These are phyloP conservation scores for Phaffia rhodozyma DNA, from an alignment of 1,284 basidiomycete genomes.

Conservation along the genomic window DNA sequence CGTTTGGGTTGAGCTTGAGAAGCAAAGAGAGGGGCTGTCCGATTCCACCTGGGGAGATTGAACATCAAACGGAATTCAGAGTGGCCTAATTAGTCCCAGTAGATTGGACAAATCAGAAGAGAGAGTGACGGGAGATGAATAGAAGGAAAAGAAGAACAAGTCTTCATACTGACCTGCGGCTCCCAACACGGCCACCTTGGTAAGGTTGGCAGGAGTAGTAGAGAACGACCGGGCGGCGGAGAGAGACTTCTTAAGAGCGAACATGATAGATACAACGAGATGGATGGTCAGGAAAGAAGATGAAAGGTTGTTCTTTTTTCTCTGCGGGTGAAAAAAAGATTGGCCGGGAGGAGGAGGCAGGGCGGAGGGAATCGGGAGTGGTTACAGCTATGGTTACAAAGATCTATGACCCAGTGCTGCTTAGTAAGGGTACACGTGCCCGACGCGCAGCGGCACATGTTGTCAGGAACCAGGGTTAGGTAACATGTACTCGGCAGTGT, in stretches of 20 bases:
- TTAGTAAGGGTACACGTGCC: too few species aligned
- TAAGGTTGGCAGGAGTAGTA: slow-evolving; percentile 31
- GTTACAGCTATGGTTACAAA: too few species aligned
- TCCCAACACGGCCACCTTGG: slow-evolving; percentile 36
- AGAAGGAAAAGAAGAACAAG: neutral
- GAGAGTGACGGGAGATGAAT: neutral
- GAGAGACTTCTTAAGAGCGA: slow-evolving; percentile 20
- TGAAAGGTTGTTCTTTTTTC: neutral
- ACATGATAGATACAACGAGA: slow-evolving; percentile 17
- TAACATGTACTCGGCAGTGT: too few species aligned
- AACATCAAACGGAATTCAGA: neutral
- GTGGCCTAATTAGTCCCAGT: neutral
- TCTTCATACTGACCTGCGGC: slow-evolving; percentile 25
- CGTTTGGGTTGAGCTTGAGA: slow-evolving; percentile 72
- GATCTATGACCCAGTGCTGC: too few species aligned
- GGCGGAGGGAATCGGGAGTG: too few species aligned
- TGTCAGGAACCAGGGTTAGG: too few species aligned
- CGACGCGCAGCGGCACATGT: too few species aligned
- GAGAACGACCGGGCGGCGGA: slow-evolving; percentile 30
- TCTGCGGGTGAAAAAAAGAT: too few species aligned
- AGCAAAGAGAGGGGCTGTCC: slow-evolving; percentile 82
- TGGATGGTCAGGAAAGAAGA: neutral
- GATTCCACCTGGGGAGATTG: slow-evolving; percentile 49
- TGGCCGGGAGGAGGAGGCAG: too few species aligned
- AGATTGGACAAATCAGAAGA: neutral